A percentile compares a stretch with the other conserved stretches of the same genome.
Conservation (phyloP, 768 basidiomycete genomes). For the Collybia nuda region DNA sequence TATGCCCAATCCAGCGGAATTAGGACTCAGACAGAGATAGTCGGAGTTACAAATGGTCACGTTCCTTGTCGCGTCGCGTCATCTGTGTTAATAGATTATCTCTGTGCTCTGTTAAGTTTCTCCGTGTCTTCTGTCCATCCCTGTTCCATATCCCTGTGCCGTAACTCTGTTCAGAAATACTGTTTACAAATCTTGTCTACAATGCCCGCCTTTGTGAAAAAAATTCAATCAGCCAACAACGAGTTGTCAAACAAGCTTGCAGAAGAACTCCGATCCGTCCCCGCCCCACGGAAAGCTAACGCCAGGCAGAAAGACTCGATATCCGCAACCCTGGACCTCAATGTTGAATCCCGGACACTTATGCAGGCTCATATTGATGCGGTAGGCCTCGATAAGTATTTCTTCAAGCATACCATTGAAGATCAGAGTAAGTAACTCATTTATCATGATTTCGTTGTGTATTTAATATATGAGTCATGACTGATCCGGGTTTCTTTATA, state of each 20-base stretch:
- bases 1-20: no score
- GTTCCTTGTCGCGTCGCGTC: slow-evolving; percentile 1
- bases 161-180: not conserved
- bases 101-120: not conserved
- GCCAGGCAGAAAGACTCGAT: not conserved
- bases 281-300: not conserved
- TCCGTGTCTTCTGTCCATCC: not conserved
- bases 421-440: not conserved
- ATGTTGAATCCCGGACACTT: not conserved
- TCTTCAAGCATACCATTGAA: not conserved
- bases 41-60: slow-evolving; percentile 2
- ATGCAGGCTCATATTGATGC: slow-evolving; percentile 3
- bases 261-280: not conserved
- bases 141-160: not conserved
- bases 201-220: not conserved
- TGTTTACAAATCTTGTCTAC: not conserved
- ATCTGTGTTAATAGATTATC: not conserved
- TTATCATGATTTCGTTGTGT: no score
- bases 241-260: not conserved
- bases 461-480: no score
- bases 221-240: not conserved
- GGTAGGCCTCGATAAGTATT: not conserved
- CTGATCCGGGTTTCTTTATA: no score
- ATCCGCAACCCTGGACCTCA: not conserved
- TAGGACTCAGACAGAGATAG: slow-evolving; percentile 1